Conservation (phyloP, 352 stramenopile species). For the Pythium aphanidermatum region DNA sequence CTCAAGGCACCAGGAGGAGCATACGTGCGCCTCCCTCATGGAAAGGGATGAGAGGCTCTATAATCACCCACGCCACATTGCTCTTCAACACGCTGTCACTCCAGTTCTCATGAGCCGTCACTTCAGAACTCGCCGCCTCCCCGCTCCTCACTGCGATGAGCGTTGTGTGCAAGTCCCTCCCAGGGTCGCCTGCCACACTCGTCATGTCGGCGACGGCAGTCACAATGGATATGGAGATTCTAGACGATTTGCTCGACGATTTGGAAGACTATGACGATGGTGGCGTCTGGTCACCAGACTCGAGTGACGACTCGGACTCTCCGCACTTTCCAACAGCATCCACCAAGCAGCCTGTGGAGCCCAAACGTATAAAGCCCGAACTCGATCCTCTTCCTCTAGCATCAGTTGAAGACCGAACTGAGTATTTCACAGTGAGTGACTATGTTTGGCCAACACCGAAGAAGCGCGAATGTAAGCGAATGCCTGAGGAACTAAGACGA, state of each 20-base stretch:
- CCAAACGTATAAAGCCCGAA: conserved; percentile 6
- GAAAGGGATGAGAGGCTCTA: no score
- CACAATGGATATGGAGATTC: conserved; percentile 8
- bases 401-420: conserved; percentile 2
- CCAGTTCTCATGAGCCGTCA: no score
- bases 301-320: no score
- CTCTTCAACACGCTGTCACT: no score
- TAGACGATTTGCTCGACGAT: conserved; percentile 9
- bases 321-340: not conserved
- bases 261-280: conserved; percentile 2
- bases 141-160: no score
- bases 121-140: no score
- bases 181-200: not conserved
- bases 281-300: no score
- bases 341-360: not conserved
- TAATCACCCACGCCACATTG: no score
- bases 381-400: conserved; percentile 13
- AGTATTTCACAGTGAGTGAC: conserved; percentile 21
- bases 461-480: conserved; percentile 12
- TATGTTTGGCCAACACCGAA: conserved; percentile 14
- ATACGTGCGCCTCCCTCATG: no score
- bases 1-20: no score
- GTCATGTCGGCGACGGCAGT: conserved; percentile 8
- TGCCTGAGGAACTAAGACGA: conserved; percentile 15
- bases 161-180: not conserved